Conservation (phyloP, 2,329 filamentous ascomycete genomes). For the Penicillium sp. region DNA sequence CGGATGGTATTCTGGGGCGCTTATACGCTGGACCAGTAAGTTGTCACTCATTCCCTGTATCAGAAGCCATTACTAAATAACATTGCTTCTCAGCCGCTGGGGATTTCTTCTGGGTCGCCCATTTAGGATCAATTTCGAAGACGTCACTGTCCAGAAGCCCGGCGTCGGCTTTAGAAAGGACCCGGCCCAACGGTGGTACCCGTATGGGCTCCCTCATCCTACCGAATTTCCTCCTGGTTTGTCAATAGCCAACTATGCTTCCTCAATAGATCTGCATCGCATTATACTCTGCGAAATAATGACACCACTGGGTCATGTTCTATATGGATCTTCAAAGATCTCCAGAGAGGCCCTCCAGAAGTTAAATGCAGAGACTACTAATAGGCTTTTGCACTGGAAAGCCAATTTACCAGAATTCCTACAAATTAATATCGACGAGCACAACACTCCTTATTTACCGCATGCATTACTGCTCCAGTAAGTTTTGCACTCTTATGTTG, state of each 20-base stretch:
- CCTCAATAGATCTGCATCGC: neutral
- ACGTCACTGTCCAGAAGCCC: constrained; percentile 25
- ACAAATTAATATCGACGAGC: constrained; percentile 13
- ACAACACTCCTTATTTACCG: constrained; percentile 3
- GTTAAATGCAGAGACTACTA: constrained; percentile 8
- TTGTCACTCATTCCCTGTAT: neutral
- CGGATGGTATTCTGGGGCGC: constrained; percentile 36
- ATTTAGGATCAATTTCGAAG: constrained; percentile 28
- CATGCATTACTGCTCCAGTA: constrained; percentile 14
- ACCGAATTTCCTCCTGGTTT: neutral
- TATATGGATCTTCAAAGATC: constrained; percentile 13
- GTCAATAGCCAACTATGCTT: neutral
- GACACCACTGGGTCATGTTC: constrained; percentile 7
- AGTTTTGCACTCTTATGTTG: neutral
- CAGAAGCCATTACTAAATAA: neutral
- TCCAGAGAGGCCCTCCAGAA: constrained; percentile 11
- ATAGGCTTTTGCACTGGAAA: constrained; percentile 13
- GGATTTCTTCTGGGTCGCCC: constrained; percentile 35
- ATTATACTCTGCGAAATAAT: constrained; percentile 6
- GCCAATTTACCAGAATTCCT: constrained; percentile 16
- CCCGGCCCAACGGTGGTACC: constrained; percentile 16
- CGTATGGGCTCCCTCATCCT: constrained; percentile 17
- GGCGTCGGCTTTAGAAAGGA: neutral
- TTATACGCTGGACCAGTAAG: constrained; percentile 30
- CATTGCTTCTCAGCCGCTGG: constrained; percentile 27